A percentile compares a stretch with the other conserved stretches of the same genome.
These are phyloP conservation scores for Phylloporus sp. DNA, from an alignment of 768 basidiomycete genomes.

Conservation along the genomic window DNA sequence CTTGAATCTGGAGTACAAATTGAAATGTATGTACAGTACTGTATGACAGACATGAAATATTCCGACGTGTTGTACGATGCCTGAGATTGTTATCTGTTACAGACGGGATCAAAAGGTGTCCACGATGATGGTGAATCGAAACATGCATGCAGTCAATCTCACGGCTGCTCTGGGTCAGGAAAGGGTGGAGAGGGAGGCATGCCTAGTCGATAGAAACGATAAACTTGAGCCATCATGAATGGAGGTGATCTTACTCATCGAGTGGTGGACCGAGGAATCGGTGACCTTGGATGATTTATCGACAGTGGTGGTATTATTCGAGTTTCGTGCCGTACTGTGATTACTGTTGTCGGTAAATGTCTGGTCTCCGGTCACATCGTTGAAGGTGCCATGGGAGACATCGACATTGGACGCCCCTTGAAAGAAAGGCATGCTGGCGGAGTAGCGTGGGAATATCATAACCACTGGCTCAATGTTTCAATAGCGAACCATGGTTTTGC, in stretches of 20 bases:
- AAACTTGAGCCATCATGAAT: not conserved
- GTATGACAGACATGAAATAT: too few relatives aligned
- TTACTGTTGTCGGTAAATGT: conserved; percentile 16
- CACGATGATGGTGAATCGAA: too few relatives aligned
- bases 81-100: too few relatives aligned
- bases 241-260: conserved; percentile 14
- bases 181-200: not conserved
- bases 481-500: too few relatives aligned
- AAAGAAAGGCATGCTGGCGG: conserved; percentile 21
- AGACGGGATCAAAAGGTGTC: too few relatives aligned
- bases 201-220: not conserved
- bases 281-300: conserved; percentile 12
- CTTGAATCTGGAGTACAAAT: too few relatives aligned
- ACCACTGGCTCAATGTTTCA: too few relatives aligned
- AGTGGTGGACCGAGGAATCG: conserved; percentile 23
- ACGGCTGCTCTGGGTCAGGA: conserved; percentile 1
- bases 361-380: conserved; percentile 21
- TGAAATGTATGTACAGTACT: too few relatives aligned
- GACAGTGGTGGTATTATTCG: conserved; percentile 18
- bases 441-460: not conserved
- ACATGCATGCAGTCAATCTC: too few relatives aligned
- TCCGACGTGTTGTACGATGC: too few relatives aligned
- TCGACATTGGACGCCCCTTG: conserved; percentile 17
- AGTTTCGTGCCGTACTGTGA: conserved; percentile 9
- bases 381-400: conserved; percentile 15